phyloP scores from a whole-genome alignment of 176 grass and related monocot genomes.

The Tillandsia fasciculata region DNA sequence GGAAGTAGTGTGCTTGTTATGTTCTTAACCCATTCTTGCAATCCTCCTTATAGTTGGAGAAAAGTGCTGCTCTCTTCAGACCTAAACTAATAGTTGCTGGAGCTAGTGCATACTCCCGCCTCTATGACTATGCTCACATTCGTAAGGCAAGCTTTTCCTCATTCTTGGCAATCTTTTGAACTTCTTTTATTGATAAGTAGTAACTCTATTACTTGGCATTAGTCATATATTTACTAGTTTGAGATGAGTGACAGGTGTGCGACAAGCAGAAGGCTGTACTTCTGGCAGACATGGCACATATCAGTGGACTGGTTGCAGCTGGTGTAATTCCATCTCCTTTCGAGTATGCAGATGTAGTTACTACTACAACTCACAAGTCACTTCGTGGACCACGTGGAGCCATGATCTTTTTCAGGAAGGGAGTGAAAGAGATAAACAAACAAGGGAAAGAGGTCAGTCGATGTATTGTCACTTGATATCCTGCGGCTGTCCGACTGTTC shows the following conservation, averaged over 20 bases:
- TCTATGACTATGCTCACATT: constrained; percentile 91
- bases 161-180: not conserved
- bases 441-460: constrained; percentile 71
- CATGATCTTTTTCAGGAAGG: constrained; percentile 99
- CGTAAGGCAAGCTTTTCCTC: constrained; percentile 48
- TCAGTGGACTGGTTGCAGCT: constrained; percentile 91
- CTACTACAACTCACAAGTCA: constrained; percentile 98
- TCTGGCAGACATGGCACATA: constrained; percentile 98
- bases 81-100: constrained; percentile 97
- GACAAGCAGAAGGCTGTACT: constrained; percentile 97
- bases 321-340: constrained; percentile 93
- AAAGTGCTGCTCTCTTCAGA: constrained; percentile 86
- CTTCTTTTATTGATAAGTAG: not conserved
- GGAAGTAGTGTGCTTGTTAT: not conserved
- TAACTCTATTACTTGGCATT: constrained; percentile 2
- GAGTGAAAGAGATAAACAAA: constrained; percentile 92
- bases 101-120: constrained; percentile 92
- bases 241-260: constrained; percentile 53
- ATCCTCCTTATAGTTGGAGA: constrained; percentile 52
- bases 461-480: not conserved
- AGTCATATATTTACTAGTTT: constrained; percentile 21
- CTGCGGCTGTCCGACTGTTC: not conserved
- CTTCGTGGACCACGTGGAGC: constrained; percentile 95
- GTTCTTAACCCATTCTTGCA: not conserved
- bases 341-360: constrained; percentile 95